A percentile compares a stretch with the other conserved stretches of the same genome.
These are phyloP conservation scores for Saccharomycopsis capsularis DNA, from an alignment of 805 yeast genomes.

Conservation along the genomic window DNA sequence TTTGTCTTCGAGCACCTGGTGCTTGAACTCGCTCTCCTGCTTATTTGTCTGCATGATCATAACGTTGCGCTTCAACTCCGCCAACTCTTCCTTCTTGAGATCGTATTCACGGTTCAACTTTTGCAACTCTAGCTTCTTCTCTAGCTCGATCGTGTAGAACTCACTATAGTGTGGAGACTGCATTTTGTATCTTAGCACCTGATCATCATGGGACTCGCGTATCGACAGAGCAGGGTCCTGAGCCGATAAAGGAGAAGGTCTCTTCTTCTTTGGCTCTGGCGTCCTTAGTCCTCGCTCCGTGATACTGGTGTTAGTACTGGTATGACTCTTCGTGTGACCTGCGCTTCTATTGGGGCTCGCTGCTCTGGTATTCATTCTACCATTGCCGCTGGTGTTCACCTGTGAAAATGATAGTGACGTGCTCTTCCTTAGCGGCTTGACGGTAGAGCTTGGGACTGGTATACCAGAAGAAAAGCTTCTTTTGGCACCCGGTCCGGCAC, in stretches of 20 bases:
- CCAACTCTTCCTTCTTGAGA: conserved; percentile 23
- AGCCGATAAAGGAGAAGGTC: not conserved
- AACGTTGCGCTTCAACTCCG: conserved; percentile 23
- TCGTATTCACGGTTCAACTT: conserved; percentile 17
- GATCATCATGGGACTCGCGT: too few relatives aligned
- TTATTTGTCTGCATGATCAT: conserved; percentile 33
- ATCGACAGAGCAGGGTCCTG: too few relatives aligned
- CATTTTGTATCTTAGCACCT: not conserved
- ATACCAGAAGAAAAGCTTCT: not conserved
- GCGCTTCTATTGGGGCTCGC: not conserved
- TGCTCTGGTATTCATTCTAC: not conserved
- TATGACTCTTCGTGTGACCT: not conserved
- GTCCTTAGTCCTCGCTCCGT: not conserved
- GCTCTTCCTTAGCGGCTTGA: not conserved
- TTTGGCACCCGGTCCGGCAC: not conserved
- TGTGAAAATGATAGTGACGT: not conserved
- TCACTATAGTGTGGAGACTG: not conserved
- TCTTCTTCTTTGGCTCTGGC: not conserved
- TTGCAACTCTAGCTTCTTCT: conserved; percentile 18
- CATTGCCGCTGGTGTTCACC: not conserved
- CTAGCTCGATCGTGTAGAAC: conserved; percentile 6
- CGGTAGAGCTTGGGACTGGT: not conserved
- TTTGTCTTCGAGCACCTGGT: conserved; percentile 28
- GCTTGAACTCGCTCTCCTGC: conserved; percentile 33
- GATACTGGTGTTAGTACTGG: too few relatives aligned